These are phyloP conservation scores for Phellopilus nigrolimitatus DNA, from an alignment of 1,284 basidiomycete genomes.

Conservation along the genomic window DNA sequence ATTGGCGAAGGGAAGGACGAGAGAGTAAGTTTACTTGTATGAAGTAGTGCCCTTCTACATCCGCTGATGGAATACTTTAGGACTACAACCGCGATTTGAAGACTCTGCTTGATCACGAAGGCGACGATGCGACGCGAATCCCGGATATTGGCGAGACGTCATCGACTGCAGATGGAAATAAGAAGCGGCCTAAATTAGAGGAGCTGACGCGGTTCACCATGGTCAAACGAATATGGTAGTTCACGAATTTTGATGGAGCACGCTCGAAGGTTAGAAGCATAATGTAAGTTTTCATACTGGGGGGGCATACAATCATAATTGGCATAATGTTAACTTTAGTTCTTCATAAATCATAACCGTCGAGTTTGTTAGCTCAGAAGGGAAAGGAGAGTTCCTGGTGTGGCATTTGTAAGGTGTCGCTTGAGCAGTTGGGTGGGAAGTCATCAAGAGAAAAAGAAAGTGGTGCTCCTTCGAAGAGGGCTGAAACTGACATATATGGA, in stretches of 20 bases:
- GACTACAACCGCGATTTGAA: constrained; percentile 78
- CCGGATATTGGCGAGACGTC: constrained; percentile 68
- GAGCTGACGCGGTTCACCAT: constrained; percentile 90
- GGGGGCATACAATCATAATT: constrained; percentile 7
- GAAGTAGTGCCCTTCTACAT: background rate
- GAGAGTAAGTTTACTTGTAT: constrained; percentile 45
- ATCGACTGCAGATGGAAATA: constrained; percentile 30
- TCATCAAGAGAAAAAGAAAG: too few relatives aligned
- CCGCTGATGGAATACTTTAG: constrained; percentile 33
- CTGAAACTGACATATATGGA: too few relatives aligned
- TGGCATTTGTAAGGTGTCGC: background rate
- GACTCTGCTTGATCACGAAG: constrained; percentile 59
- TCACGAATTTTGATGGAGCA: background rate
- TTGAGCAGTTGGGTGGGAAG: background rate
- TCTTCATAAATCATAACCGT: background rate
- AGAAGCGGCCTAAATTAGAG: constrained; percentile 67
- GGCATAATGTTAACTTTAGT: constrained; percentile 6
- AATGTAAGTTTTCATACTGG: constrained; percentile 1
- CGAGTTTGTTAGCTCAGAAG: background rate
- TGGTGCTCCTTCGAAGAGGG: too few relatives aligned
- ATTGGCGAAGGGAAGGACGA: constrained; percentile 88
- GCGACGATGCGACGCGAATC: constrained; percentile 63
- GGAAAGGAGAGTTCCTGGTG: background rate
- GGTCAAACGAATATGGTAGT: constrained; percentile 88
- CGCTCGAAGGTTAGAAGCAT: background rate